These are phyloP conservation scores for Debaryomyces fabryi DNA, from an alignment of 1,139 yeast genomes.

Conservation along the genomic window DNA sequence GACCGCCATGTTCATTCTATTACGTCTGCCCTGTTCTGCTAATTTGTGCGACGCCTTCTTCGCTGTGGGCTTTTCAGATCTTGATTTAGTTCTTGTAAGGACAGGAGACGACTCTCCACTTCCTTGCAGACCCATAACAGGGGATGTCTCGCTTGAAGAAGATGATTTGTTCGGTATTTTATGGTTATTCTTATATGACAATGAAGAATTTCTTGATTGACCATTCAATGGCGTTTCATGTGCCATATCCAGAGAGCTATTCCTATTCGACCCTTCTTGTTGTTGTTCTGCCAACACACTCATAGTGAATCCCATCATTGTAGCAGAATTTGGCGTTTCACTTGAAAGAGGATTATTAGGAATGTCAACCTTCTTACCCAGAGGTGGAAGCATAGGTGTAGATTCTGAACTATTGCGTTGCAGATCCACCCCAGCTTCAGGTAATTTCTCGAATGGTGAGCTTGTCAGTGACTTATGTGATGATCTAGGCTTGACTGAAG, in stretches of 20 bases:
- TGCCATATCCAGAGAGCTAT: not conserved
- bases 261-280: constrained; percentile 9
- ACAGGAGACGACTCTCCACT: constrained; percentile 5
- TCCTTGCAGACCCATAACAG: constrained; percentile 12
- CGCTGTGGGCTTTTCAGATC: constrained; percentile 35
- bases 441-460: constrained; percentile 35
- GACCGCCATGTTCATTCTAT: constrained; percentile 86
- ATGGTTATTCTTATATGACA: constrained; percentile 11
- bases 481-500: constrained; percentile 22
- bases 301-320: constrained; percentile 54
- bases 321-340: constrained; percentile 18
- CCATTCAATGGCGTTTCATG: not conserved
- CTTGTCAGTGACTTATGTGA: constrained; percentile 15
- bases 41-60: constrained; percentile 84
- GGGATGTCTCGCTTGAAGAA: constrained; percentile 23
- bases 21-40: constrained; percentile 95
- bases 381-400: constrained; percentile 47
- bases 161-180: constrained; percentile 17
- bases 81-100: constrained; percentile 2
- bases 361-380: constrained; percentile 29
- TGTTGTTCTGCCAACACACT: constrained; percentile 48
- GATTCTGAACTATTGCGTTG: constrained; percentile 18
- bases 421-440: constrained; percentile 35
- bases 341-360: constrained; percentile 12
- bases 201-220: constrained; percentile 11